Evolutionary conservation across 495 filamentous ascomycete genomes (phyloP), one percentile per base, ranked within the genome.

Genomic region (Neurospora terricola): DNA sequence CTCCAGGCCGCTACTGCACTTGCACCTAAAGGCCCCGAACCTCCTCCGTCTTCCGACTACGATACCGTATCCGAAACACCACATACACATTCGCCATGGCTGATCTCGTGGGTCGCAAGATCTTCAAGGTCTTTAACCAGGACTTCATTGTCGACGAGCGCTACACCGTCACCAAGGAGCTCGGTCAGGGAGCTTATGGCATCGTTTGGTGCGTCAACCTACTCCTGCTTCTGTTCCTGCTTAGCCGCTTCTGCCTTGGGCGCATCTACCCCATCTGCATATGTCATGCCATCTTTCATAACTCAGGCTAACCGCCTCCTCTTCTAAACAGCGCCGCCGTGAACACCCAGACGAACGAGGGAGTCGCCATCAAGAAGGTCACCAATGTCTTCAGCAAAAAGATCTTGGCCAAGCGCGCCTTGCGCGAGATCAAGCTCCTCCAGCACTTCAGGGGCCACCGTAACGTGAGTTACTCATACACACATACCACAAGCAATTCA

Each of bases 341-440:
- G 71, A 98, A 99, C 85, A 90, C 88, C 78, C 88, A 92, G 80
- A 97, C 93, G 16, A 90, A 90, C 77, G 96, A 99, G 80, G 96
- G 96, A n/a, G 94, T 99, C 71, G 96, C 96, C 73, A 93, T 99
- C 84, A 99, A 99, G 86, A 99, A 99, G 82, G 93, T 99, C 79
- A 99, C 96, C 83, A 99, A 99, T 91, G 96, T 99, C 74, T 98
- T 99, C 87, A 97, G 94, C 89, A 99, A 99, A 86, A 98, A 98
- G 90, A 99, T 99, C 76, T 86, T 99, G 73, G 96, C 96, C 73
- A 99, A 99, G 88, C 92, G 96, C 76, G 96, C 96, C 71, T 83
- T 99, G 85, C 89, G 96, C 82, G 96, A 99, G 84, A 98, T 99
- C 82, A 99, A 99, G 88, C 89, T 99, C 73, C 87, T 99, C 73